Base-by-base conservation (phyloP, 768 basidiomycete genomes). In the Cystobasidium tubakii region DNA sequence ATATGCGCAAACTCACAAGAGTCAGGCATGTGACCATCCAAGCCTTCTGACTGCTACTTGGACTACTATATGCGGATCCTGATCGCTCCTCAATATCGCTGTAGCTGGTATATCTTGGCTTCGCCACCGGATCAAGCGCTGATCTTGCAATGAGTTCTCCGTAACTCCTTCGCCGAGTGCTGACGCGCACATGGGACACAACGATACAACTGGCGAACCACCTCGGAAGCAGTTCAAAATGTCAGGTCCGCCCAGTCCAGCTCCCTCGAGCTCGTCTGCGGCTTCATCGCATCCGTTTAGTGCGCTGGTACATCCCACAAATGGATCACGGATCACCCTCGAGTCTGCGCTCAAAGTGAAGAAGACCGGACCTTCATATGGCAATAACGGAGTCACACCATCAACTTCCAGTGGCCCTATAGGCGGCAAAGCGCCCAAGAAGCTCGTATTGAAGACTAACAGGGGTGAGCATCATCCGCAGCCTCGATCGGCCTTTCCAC, bases 391-490 rank as follows among this genome's bases (percentile, higher is more conserved):
- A 4, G 17, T 34, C 33, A 60, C 12, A 29, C 9, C 57, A 60
- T 60, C 57, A 3, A 60, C 33, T 6, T 60, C 57, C 12, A 60
- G 15, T 31, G 57, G 29, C 33, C 29, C 33, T 7, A 15, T 29
- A 60, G 50, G 44, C 44, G 34, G 50, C 66, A 67, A 67, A 50
- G 66, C 21, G 7, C 42, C 66, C 12, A 71, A 60, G 69, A 71
- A 71, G 55, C 69, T 71, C 34, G 54, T 71, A 34, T 31, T 71
- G 27, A 71, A 60, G 69, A 39, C 53, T 25, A 25, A 29, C 25
- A 54, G 55, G n/a, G 21, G 69, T 71, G 69, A 46, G 50, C 44
- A 34, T 43, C 27, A 53, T 46, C 66, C 57, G 57, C 4, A 60
- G 15, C 29, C 19, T 50, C 33, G 53, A 55, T 60, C 53, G 33